A percentile compares a stretch with the other conserved stretches of the same genome.
These are phyloP conservation scores for Fusarium sp. DNA, from an alignment of 2,329 filamentous ascomycete species.

Conservation along the genomic window DNA sequence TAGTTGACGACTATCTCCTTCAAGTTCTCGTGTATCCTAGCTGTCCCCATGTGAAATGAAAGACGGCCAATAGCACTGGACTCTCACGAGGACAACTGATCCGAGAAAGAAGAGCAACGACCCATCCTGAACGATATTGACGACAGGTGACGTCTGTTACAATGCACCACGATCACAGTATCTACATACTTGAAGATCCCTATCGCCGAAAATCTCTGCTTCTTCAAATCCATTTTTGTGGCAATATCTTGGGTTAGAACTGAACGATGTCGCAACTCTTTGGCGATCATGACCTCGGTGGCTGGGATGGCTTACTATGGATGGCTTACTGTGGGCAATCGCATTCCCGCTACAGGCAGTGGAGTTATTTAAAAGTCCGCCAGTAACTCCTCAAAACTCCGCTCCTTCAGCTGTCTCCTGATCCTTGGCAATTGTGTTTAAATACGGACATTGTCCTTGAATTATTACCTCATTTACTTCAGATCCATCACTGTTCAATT, in stretches of 20 bases:
- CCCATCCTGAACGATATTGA: background rate
- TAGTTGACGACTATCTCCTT: background rate
- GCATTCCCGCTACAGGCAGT: background rate
- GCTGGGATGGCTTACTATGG: background rate
- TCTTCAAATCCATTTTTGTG: background rate
- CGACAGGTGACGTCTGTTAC: background rate
- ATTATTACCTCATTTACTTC: too few species aligned
- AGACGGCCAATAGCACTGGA: too few species aligned
- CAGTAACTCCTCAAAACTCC: background rate
- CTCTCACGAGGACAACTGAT: too few species aligned
- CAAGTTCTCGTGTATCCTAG: background rate
- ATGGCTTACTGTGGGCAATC: background rate
- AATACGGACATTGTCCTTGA: background rate
- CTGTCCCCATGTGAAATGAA: too few species aligned
- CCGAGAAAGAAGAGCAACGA: too few species aligned
- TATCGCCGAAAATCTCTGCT: background rate
- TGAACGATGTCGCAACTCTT: background rate
- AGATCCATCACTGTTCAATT: background rate
- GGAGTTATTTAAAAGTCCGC: background rate
- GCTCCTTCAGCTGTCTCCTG: background rate
- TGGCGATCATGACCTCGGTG: background rate
- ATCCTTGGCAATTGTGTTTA: background rate
- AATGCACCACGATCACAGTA: background rate
- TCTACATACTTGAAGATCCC: background rate
- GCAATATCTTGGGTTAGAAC: background rate